Evolutionary conservation across 768 basidiomycete genomes (phyloP), one percentile per base, ranked within the genome.

Genomic region (Sarcodon aspratus): DNA sequence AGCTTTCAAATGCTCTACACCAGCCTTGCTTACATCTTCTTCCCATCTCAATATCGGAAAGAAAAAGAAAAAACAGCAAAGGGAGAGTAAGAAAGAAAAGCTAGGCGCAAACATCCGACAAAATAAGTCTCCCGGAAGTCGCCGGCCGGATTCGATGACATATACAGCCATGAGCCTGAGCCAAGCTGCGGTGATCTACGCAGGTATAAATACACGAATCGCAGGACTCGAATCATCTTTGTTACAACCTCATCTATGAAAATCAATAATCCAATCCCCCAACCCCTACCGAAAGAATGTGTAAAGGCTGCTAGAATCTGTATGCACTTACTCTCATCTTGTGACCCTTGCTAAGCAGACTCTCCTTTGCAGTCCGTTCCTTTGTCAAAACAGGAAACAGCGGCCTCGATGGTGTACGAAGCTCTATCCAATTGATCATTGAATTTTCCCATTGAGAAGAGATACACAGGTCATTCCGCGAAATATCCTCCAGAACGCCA

Each of bases 271-370:
- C 74, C 75, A 18, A 59, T 76, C 44, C 75, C 75, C 27, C 72
- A 80, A 61, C 68, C 76, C 3, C 69, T 95, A 35, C 78, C 79
- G 10, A 92, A 87, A 49, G 92, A 96, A 67, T 91, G 89, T 58
- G 64, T 69, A 44, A 96, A 95, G 63, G 91, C 91, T 21, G 79
- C 87, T 8, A 89, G 82, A 59, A 96, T 93, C 51, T 82, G 90
- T 88, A 53, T 48, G 83, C 57, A n/a, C 9, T 7, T 7, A 48
- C 36, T 33, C 37, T 37, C 12, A 15, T 15, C 0, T n/a, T 34
- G 31, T 48, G 9, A 40, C 33, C 45, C 33, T 54, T 47, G 46
- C 34, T 44, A 40, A 33, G 34, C 35, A 37, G 49, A 50, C 49
- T 52, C 15, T 47, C 43, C 7, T 21, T 17, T 46, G 8, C 59